Conservation (phyloP, 73 alveolate species). For the Paramecium bursaria region DNA sequence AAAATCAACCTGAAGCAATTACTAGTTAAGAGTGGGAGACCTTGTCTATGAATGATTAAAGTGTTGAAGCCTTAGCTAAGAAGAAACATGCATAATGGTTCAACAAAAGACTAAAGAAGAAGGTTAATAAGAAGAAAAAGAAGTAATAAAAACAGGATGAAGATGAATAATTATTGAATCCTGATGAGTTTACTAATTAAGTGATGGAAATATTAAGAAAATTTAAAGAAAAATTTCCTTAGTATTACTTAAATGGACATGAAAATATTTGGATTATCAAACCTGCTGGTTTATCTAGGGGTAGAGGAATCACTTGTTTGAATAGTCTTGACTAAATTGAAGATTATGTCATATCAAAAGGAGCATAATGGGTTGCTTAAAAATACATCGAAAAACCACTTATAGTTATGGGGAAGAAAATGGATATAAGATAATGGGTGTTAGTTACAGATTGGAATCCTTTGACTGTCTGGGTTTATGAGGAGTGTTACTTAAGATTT, state of each 20-base stretch:
- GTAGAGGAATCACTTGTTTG: conserved; percentile 95
- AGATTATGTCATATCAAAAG: conserved; percentile 85
- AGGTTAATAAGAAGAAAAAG: conserved; percentile 81
- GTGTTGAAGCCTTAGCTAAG: conserved; percentile 74
- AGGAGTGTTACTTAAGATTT: conserved; percentile 95
- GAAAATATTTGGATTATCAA: conserved; percentile 97
- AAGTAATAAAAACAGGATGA: conserved; percentile 73
- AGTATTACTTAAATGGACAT: conserved; percentile 86
- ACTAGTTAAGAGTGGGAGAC: conserved; percentile 93
- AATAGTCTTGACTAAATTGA: conserved; percentile 91
- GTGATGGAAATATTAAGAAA: conserved; percentile 73
- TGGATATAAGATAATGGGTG: conserved; percentile 98
- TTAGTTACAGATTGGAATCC: conserved; percentile 96
- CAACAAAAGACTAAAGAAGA: conserved; percentile 72
- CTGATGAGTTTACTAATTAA: conserved; percentile 75
- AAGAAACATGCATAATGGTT: conserved; percentile 81
- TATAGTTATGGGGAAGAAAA: conserved; percentile 88
- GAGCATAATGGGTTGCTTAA: conserved; percentile 92
- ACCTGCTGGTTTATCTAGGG: conserved; percentile 98
- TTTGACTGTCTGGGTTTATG: conserved; percentile 92
- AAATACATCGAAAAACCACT: conserved; percentile 99
- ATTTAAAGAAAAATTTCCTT: conserved; percentile 86
- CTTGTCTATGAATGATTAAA: conserved; percentile 89
- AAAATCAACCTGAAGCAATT: conserved; percentile 75
- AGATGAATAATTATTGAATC: conserved; percentile 73